phyloP scores from a whole-genome alignment of 2,329 filamentous ascomycete species.

The Clarireedia paspali region DNA sequence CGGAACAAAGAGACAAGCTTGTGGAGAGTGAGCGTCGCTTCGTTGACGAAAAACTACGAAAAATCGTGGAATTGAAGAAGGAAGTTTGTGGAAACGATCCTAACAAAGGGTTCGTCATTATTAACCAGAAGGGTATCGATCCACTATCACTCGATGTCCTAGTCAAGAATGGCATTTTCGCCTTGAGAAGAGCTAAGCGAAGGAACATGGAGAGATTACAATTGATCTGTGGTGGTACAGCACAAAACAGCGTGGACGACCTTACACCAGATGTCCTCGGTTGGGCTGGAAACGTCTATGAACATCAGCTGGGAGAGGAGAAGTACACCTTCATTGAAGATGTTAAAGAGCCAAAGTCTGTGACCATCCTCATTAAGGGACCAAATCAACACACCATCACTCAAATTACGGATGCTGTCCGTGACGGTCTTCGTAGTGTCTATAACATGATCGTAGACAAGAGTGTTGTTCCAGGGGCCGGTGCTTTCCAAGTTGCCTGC shows the following conservation, averaged over 20 bases:
- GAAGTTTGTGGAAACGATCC: conserved; percentile 88
- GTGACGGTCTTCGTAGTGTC: conserved; percentile 89
- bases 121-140: conserved; percentile 99
- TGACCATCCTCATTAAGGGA: conserved; percentile 95
- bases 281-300: conserved; percentile 94
- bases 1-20: conserved; percentile 94
- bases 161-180: conserved; percentile 96
- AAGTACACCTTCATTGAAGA: conserved; percentile 99
- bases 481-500: conserved; percentile 93
- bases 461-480: conserved; percentile 88
- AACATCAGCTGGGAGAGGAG: conserved; percentile 95
- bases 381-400: conserved; percentile 95
- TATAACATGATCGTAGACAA: conserved; percentile 99
- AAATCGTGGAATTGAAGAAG: conserved; percentile 97
- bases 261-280: conserved; percentile 80
- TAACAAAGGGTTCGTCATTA: conserved; percentile 93
- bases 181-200: conserved; percentile 88
- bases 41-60: conserved; percentile 91
- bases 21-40: conserved; percentile 95
- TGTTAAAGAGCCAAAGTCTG: conserved; percentile 96
- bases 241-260: conserved; percentile 96
- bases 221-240: conserved; percentile 80
- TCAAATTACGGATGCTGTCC: conserved; percentile 92
- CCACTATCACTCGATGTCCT: conserved; percentile 91
- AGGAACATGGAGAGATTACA: conserved; percentile 99